Evolutionary conservation across 2,329 filamentous ascomycete genomes (phyloP), one percentile per base, ranked within the genome.

Genomic region (Massarina eburnea): DNA sequence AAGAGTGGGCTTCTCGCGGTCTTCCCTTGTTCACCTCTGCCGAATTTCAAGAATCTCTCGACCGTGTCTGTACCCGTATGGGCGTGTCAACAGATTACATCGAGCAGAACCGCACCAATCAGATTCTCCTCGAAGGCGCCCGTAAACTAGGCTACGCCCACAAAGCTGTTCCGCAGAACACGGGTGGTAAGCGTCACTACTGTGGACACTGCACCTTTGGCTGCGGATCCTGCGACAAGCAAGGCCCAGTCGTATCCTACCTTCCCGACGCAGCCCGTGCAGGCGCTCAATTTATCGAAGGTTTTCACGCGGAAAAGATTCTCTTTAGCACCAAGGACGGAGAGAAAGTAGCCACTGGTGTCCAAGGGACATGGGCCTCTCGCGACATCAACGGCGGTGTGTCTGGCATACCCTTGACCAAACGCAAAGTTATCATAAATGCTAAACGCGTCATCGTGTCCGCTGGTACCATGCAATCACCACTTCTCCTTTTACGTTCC

Each of bases 361-460:
- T 96, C 1, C 73, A 82, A 46, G 91, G 91, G 2, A 76, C 75
- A 6, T 96, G 90, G 91, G 82, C 79, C 3, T 86, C 86, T 1
- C 80, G 88, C 47, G 88, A 89, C 55, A 73, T 74, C 32, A 72
- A 80, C 17, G 83, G 85, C 9, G 77, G 79, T 3, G 73, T 86
- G 0, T 73, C 80, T 39, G 79, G 79, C 9, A 68, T 74, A 0
- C 75, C 77, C 1, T 73, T 81, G 5, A 73, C 61, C 2, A 78
- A 73, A 39, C 79, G 86, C 29, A 77, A 82, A 50, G 77, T 96
- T 7, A 74, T 84, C 32, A 80, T 96, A 61, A 88, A 81, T 58
- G 90, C 91, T 1, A 89, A 88, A 69, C 86, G 84, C 60, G 87
- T 95, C 9, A 81, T 96, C 37, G 71, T 95, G n/a, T 83, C 89